These are phyloP conservation scores for Penstemon davidsonii DNA, from an alignment of 257 asterid species.

Conservation along the genomic window DNA sequence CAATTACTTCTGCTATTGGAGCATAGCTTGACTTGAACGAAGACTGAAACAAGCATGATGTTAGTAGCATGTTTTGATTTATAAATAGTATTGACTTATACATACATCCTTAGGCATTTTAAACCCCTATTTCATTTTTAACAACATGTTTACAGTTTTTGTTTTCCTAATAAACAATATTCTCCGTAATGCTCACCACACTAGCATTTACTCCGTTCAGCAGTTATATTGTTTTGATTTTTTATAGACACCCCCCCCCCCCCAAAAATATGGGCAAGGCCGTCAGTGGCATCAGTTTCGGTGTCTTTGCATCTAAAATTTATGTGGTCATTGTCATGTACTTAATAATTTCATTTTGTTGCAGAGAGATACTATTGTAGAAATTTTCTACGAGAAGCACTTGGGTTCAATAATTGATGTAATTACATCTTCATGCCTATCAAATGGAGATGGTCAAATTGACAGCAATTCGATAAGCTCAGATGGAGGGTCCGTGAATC, in stretches of 20 bases:
- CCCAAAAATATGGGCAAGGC: not conserved
- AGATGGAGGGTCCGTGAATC: slow-evolving; percentile 47
- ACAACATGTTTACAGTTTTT: not conserved
- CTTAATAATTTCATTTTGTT: slow-evolving; percentile 34
- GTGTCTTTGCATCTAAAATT: no score
- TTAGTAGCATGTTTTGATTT: not conserved
- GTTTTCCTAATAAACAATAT: not conserved
- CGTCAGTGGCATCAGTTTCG: no score
- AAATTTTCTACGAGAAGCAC: slow-evolving; percentile 89
- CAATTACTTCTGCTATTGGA: slow-evolving; percentile 6
- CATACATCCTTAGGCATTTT: not conserved
- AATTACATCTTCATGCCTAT: slow-evolving; percentile 71
- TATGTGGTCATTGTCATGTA: slow-evolving; percentile 11
- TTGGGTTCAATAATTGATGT: slow-evolving; percentile 73
- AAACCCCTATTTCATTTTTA: not conserved
- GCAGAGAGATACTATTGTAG: slow-evolving; percentile 86
- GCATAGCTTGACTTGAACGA: slow-evolving; percentile 8
- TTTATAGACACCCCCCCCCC: not conserved
- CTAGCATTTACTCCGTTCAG: not conserved
- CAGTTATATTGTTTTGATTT: not conserved
- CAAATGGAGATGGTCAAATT: slow-evolving; percentile 36
- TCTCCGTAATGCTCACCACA: not conserved
- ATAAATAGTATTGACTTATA: not conserved
- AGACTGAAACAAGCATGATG: slow-evolving; percentile 2
- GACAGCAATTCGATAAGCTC: slow-evolving; percentile 44